phyloP scores from a whole-genome alignment of 306 rosid species.

The Medicago ruthenica region DNA sequence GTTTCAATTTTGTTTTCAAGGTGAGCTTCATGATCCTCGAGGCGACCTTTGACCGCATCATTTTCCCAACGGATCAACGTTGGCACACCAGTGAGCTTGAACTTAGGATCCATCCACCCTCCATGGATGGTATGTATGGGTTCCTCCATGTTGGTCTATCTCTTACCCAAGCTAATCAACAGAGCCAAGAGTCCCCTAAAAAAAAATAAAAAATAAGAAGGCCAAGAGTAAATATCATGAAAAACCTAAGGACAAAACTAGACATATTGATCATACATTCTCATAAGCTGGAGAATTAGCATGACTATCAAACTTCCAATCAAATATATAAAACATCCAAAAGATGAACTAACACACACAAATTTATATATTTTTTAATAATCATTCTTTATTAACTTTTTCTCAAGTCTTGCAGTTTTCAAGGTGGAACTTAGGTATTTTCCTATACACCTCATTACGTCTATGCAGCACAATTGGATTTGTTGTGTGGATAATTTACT shows the following conservation, averaged over 20 bases:
- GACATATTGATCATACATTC: conserved; percentile 18
- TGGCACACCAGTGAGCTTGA: conserved; percentile 79
- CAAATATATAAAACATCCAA: conserved; percentile 1
- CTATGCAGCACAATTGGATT: too few relatives aligned
- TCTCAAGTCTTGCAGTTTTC: too few relatives aligned
- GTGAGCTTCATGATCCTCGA: too few relatives aligned
- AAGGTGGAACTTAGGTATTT: too few relatives aligned
- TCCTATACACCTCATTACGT: background rate
- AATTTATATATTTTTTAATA: background rate
- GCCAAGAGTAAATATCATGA: background rate
- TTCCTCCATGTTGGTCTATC: too few relatives aligned
- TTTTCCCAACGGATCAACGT: conserved; percentile 80
- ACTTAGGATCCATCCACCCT: too few relatives aligned
- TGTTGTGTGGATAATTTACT: too few relatives aligned
- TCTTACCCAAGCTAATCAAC: too few relatives aligned
- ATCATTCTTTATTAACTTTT: too few relatives aligned
- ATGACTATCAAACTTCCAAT: background rate
- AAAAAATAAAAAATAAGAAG: too few relatives aligned
- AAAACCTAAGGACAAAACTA: conserved; percentile 1
- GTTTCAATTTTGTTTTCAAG: conserved; percentile 70
- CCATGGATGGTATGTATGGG: too few relatives aligned
- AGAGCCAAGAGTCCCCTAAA: too few relatives aligned
- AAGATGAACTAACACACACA: background rate
- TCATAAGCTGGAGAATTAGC: background rate
- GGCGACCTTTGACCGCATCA: conserved; percentile 59